Evolutionary conservation across 2,329 filamentous ascomycete genomes (phyloP).

Genomic region (Sporothrix mexicana): DNA sequence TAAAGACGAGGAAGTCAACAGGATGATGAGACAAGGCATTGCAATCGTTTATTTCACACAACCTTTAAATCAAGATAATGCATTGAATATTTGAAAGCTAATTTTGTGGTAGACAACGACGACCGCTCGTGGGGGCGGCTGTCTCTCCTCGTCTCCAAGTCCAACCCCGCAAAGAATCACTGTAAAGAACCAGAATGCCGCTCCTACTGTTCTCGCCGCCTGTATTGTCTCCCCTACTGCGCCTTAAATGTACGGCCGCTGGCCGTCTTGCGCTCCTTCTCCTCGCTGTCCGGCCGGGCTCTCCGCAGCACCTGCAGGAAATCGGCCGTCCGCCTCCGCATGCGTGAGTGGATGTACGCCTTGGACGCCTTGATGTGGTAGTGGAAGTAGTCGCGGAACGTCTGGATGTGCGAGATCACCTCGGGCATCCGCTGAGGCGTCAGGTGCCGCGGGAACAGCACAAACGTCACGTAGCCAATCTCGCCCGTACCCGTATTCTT

Average conservation of each 20-base stretch:
- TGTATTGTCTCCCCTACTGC: constrained; percentile 30
- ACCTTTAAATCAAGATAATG: not conserved
- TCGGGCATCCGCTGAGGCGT: constrained; percentile 88
- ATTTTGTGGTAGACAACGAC: constrained; percentile 5
- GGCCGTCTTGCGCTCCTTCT: constrained; percentile 97
- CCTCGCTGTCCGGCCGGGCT: constrained; percentile 92
- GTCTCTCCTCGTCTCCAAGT: not conserved
- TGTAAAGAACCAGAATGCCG: not conserved
- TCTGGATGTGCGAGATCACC: constrained; percentile 98
- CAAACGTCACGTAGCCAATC: constrained; percentile 97
- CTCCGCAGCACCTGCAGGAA: constrained; percentile 98
- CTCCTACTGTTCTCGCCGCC: too few relatives aligned
- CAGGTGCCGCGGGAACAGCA: constrained; percentile 94
- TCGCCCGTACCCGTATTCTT: constrained; percentile 77
- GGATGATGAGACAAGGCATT: not conserved
- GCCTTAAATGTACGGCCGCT: constrained; percentile 88
- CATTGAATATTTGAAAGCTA: constrained; percentile 24
- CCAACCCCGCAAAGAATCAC: constrained; percentile 22
- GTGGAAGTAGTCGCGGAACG: constrained; percentile 99
- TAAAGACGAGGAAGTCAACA: not conserved
- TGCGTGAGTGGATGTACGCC: constrained; percentile 97
- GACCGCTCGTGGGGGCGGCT: not conserved
- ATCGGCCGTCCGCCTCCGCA: constrained; percentile 96
- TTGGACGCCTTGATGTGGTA: constrained; percentile 99
- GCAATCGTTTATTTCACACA: too few relatives aligned